phyloP scores from a whole-genome alignment of 305 asterid genomes.

The Ajuga reptans region DNA sequence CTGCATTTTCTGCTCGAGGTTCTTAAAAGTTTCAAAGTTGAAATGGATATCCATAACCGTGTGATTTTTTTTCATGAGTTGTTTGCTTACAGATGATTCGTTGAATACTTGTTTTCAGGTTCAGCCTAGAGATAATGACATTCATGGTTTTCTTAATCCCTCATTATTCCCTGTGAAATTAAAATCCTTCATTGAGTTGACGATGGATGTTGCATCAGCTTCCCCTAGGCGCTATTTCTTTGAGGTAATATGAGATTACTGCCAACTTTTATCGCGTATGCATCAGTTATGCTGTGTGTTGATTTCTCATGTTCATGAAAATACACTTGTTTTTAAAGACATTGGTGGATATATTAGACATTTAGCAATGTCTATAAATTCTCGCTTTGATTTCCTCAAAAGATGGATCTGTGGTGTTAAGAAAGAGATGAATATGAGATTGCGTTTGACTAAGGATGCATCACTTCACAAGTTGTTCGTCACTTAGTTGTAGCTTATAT shows the following conservation, averaged over 20 bases:
- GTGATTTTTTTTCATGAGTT: neutral
- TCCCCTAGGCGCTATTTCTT: conserved; percentile 84
- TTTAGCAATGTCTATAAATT: neutral
- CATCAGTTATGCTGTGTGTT: neutral
- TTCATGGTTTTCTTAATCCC: conserved; percentile 24
- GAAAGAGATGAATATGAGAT: neutral
- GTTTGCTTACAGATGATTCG: conserved; percentile 6
- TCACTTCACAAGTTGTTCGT: neutral
- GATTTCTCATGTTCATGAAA: neutral
- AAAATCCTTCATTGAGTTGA: conserved; percentile 60
- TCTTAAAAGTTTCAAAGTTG: conserved; percentile 4
- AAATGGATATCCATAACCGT: neutral
- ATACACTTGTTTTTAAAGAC: neutral
- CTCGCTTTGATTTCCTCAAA: neutral
- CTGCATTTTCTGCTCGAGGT: conserved; percentile 10
- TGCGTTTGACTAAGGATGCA: neutral
- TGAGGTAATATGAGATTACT: conserved; percentile 50
- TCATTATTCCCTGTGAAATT: conserved; percentile 49
- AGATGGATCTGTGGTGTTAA: neutral
- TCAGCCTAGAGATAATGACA: conserved; percentile 37
- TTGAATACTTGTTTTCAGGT: conserved; percentile 40
- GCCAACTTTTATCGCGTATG: conserved; percentile 10
- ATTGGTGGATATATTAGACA: neutral
- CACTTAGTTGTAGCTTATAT: neutral
- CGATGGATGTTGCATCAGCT: conserved; percentile 91